Conservation (phyloP, 2,329 filamentous ascomycete species). For the Sporothrix pseudoabietina region DNA sequence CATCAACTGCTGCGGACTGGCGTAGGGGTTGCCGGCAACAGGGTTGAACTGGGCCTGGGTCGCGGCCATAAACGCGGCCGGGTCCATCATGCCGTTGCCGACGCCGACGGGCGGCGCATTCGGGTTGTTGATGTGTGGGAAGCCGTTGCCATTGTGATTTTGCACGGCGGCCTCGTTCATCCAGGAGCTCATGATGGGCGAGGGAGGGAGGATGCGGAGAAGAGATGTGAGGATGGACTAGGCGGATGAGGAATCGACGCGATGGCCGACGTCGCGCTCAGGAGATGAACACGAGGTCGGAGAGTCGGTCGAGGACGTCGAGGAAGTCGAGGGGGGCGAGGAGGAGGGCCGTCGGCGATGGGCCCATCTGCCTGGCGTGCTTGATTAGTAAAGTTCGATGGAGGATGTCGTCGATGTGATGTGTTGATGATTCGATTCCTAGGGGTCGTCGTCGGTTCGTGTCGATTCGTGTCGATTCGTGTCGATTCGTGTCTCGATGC, state of each 20-base stretch:
- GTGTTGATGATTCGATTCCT: not conserved
- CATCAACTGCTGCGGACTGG: slow-evolving; percentile 60
- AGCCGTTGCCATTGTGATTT: slow-evolving; percentile 71
- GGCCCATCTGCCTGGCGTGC: slow-evolving; percentile 48
- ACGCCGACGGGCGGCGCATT: slow-evolving; percentile 49
- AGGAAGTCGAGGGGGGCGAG: not conserved
- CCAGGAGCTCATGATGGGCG: slow-evolving; percentile 64
- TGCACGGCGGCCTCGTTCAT: slow-evolving; percentile 69
- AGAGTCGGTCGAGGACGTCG: slow-evolving; percentile 20
- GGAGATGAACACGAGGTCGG: slow-evolving; percentile 5
- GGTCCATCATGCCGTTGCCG: slow-evolving; percentile 63
- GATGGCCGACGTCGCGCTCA: slow-evolving; percentile 6
- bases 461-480: not conserved
- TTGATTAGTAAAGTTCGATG: slow-evolving; percentile 27
- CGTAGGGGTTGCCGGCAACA: slow-evolving; percentile 54
- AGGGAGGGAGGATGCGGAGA: slow-evolving; percentile 37
- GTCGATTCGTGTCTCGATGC: slow-evolving; percentile 2
- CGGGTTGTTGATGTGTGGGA: slow-evolving; percentile 65
- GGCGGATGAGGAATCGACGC: not conserved
- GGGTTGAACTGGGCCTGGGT: slow-evolving; percentile 25
- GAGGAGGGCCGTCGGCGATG: slow-evolving; percentile 21
- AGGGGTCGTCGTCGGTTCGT: not conserved
- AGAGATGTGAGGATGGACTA: not conserved
- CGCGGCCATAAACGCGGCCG: slow-evolving; percentile 64
- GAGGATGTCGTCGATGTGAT: not conserved